Base-by-base conservation (phyloP, 257 asterid species). In the Echium plantagineum region DNA sequence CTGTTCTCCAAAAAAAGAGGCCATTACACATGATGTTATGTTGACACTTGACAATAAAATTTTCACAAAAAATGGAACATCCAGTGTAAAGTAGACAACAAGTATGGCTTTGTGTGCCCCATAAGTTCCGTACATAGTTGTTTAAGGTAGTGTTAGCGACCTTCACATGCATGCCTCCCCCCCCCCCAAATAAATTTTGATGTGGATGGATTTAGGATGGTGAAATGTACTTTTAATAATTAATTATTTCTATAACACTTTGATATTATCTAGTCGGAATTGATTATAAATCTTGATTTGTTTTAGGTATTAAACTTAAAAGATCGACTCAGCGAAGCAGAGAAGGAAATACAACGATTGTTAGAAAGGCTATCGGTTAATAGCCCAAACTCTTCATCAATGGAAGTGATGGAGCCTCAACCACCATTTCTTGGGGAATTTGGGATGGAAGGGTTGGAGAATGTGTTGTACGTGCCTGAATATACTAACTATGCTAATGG, bases 301-400 rank as follows among this genome's bases (percentile, higher is more conserved):
- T 56, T 21, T 58, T 52, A 76, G 81, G 73, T 85, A 0, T 19
- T 81, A 61, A 79, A 76, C 73, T 62, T 85, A 15, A 83, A 71
- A 59, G 87, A 79, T 49, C 83, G 81, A 52, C 79, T 85, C 7
- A 15, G 19, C 0, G 85, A 77, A 26, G 89, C 93, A 2, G 81
- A 81, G 66, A 77, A 64, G 63, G 88, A 79, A 63, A 75, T 83
- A 22, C 82, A 76, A 1, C 65, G 78, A 70, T 31, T 85, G 9
- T 53, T 77, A 21, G 86, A 77, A 63, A 60, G 76, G 0, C 61
- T 61, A 0, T 74, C 87, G 7, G 74, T 78, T 75, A 83, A 77
- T 66, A 83, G 80, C 48, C 86, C 88, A 1, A 78, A 68, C 38
- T n/a, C 21, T 2, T 68, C 81, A n/a, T 77, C 94, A 4, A 69